These are phyloP conservation scores for Monosporascus sp. DNA, from an alignment of 2,329 filamentous ascomycete species.

Conservation along the genomic window DNA sequence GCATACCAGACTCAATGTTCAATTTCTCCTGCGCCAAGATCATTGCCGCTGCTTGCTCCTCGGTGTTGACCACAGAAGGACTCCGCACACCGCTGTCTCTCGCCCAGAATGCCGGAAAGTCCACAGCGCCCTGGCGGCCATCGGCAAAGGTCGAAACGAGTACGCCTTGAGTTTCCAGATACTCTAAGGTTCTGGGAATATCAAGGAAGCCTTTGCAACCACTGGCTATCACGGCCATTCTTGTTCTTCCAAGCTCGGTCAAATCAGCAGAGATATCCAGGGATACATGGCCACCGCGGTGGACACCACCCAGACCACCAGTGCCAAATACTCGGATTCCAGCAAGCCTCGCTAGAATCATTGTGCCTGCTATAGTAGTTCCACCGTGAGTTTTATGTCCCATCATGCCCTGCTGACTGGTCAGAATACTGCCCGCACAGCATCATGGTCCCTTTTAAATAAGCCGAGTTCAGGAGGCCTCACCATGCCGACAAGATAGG, in stretches of 20 bases:
- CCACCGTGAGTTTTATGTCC: slow-evolving; percentile 74
- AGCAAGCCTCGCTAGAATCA: slow-evolving; percentile 79
- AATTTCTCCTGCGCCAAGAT: slow-evolving; percentile 72
- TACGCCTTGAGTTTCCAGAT: slow-evolving; percentile 66
- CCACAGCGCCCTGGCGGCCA: slow-evolving; percentile 63
- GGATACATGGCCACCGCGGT: slow-evolving; percentile 76
- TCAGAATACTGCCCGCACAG: slow-evolving; percentile 6
- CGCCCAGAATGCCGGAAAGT: slow-evolving; percentile 92
- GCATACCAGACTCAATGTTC: slow-evolving; percentile 68
- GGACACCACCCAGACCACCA: slow-evolving; percentile 89
- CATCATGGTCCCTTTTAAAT: not conserved
- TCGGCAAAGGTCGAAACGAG: slow-evolving; percentile 87
- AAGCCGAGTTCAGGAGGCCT: slow-evolving; percentile 21
- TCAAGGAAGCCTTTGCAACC: slow-evolving; percentile 97
- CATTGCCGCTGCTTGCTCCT: slow-evolving; percentile 82
- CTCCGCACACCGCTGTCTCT: slow-evolving; percentile 79
- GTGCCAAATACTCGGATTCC: slow-evolving; percentile 93
- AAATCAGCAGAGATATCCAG: slow-evolving; percentile 96
- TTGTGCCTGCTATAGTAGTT: slow-evolving; percentile 90
- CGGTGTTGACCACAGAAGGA: slow-evolving; percentile 67
- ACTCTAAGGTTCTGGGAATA: slow-evolving; percentile 81
- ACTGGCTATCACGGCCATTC: slow-evolving; percentile 80
- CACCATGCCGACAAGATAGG: slow-evolving; percentile 74
- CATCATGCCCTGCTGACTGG: slow-evolving; percentile 46
- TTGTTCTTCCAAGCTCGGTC: slow-evolving; percentile 84